phyloP scores from a whole-genome alignment of 805 yeast species.

The Metschnikowia peoriensis region DNA sequence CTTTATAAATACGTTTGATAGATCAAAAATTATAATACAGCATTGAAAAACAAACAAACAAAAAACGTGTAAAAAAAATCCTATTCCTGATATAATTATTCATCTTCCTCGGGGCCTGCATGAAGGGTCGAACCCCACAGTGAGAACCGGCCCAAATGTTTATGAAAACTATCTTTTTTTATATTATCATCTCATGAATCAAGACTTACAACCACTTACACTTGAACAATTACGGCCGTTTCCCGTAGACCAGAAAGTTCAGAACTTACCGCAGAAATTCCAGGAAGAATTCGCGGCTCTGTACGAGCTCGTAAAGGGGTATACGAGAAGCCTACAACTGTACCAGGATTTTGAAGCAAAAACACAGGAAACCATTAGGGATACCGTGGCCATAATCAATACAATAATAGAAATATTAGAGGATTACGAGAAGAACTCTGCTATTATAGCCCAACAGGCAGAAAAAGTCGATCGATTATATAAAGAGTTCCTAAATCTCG shows the following conservation, averaged over 20 bases:
- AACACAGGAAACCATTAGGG: conserved; percentile 18
- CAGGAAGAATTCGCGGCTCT: conserved; percentile 27
- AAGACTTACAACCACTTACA: conserved; percentile 1
- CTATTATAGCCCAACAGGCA: conserved; percentile 25
- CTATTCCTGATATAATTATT: too few relatives aligned
- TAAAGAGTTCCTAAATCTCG: conserved; percentile 33
- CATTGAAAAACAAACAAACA: background rate
- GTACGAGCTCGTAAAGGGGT: conserved; percentile 28
- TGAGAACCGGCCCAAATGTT: background rate
- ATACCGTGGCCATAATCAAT: conserved; percentile 20
- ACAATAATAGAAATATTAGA: conserved; percentile 19
- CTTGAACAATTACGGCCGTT: conserved; percentile 15
- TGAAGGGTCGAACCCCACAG: too few relatives aligned
- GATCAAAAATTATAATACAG: background rate
- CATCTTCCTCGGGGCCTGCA: too few relatives aligned
- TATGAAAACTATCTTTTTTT: too few relatives aligned
- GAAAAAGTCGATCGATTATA: conserved; percentile 24
- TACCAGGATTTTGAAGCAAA: conserved; percentile 24
- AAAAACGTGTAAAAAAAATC: too few relatives aligned
- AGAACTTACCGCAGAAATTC: conserved; percentile 28
- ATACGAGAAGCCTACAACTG: conserved; percentile 21
- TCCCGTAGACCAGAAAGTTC: conserved; percentile 30
- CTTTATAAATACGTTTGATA: background rate
- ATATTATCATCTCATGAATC: background rate
- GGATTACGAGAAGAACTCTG: conserved; percentile 18